Base-by-base conservation (phyloP, 345 rosid genomes). In the Hevea brasiliensis region DNA sequence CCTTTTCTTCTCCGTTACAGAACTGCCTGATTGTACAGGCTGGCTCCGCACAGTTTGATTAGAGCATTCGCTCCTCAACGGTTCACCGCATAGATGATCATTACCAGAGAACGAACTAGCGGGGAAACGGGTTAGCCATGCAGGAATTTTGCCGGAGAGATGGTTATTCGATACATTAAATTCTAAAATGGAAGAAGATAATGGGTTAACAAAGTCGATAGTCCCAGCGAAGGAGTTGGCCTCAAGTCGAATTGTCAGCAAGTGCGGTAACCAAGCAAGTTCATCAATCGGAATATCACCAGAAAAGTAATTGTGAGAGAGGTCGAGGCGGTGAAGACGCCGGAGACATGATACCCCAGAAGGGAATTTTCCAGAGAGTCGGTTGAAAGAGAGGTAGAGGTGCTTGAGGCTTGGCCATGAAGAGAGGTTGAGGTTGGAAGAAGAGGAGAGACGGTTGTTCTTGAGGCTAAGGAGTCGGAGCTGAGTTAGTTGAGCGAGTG, bases 391-490 rank as follows among this genome's bases (percentile, higher is more conserved):
- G 68, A 85, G 88, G 76, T 79, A 74, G 60, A 85, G 80, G 47
- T 72, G 83, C 74, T 81, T 83, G 20, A 85, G 21, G 27, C 69
- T 61, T 1, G 77, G 68, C 75, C 80, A 81, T 0, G 76, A 47
- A 56, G 86, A 83, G 35, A 83, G 54, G 48, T 67, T 63, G 8
- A 72, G 26, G 65, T 51, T 42, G 18, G 64, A 41, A 27, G 78
- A 40, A 27, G 63, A 74, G 42, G 80, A 72, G 74, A 85, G 68
- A 8, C 20, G 68, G 83, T 85, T 85, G 71, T 54, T 55, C 42
- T 77, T 76, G 37, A 85, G 77, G 73, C 86, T 83, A 57, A 85
- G 85, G 56, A 83, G 71, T 63, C 88, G 64, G 71, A 85, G 85
- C 35, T 81, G 63, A 20, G 77, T 48, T 62, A 85, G 85, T 21